These are phyloP conservation scores for Marasmius tenuissimus DNA, from an alignment of 1,284 basidiomycete genomes.

Conservation along the genomic window DNA sequence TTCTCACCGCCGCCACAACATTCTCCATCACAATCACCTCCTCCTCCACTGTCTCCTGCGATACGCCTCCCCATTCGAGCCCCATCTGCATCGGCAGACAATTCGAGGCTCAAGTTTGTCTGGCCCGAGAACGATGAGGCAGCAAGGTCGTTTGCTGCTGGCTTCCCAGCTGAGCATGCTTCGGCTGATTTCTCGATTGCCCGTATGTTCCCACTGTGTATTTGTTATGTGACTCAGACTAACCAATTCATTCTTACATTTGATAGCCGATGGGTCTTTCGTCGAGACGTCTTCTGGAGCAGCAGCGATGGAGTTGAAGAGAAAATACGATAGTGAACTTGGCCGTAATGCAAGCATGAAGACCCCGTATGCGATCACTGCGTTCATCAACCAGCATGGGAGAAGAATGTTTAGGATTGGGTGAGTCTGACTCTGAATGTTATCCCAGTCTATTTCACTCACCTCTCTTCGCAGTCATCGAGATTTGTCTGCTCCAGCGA, in stretches of 20 bases:
- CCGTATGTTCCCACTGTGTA: background rate
- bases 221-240: background rate
- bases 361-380: constrained; percentile 77
- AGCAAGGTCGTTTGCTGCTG: background rate
- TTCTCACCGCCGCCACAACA: background rate
- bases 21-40: background rate
- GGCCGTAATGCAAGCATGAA: constrained; percentile 66
- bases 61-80: background rate
- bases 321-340: constrained; percentile 63
- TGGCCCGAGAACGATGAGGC: constrained; percentile 26
- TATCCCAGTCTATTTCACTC: constrained; percentile 5
- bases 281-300: constrained; percentile 75
- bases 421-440: constrained; percentile 42
- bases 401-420: constrained; percentile 72
- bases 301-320: constrained; percentile 73
- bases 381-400: constrained; percentile 76
- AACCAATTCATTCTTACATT: constrained; percentile 8
- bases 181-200: constrained; percentile 6
- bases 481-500: constrained; percentile 39
- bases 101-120: constrained; percentile 36
- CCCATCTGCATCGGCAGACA: background rate
- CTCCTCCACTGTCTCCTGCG: background rate
- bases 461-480: constrained; percentile 43
- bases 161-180: background rate
- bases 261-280: constrained; percentile 63